Percentiles rank a stretch among this genome's conserved stretches.
These are phyloP conservation scores for Phytophthora tentaculata DNA, from an alignment of 352 stramenopile genomes.

Conservation along the genomic window DNA sequence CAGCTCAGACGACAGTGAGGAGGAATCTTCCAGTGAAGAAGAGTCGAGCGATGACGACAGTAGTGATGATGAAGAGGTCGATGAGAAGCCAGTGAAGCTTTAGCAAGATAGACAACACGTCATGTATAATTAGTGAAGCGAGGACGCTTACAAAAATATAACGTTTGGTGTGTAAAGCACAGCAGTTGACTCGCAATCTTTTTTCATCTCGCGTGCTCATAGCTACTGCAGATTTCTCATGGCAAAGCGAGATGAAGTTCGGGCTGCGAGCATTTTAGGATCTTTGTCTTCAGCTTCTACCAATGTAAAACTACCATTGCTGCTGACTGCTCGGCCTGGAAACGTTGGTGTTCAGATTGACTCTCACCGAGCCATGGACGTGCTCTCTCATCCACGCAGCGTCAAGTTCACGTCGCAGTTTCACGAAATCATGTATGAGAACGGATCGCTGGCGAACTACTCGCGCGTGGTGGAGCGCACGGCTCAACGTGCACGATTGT, in stretches of 20 bases:
- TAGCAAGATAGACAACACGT: constrained; percentile 20
- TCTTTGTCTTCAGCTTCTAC: constrained; percentile 4
- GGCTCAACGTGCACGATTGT: constrained; percentile 44
- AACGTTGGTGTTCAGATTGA: constrained; percentile 86
- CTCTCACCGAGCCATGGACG: constrained; percentile 61
- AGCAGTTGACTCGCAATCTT: constrained; percentile 17
- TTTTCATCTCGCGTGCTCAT: not conserved
- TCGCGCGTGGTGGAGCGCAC: constrained; percentile 65
- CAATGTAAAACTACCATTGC: constrained; percentile 48
- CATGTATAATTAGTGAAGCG: constrained; percentile 46
- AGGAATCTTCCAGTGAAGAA: constrained; percentile 41
- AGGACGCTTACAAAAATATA: constrained; percentile 38
- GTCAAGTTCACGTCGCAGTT: constrained; percentile 75
- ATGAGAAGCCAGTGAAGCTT: constrained; percentile 5
- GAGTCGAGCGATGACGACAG: constrained; percentile 23
- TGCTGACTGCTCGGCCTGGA: constrained; percentile 60
- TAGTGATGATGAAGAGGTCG: constrained; percentile 9
- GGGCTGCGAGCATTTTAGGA: constrained; percentile 18
- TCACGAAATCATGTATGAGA: constrained; percentile 67
- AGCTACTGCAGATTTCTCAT: constrained; percentile 5
- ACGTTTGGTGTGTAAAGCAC: constrained; percentile 14
- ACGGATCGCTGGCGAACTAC: constrained; percentile 77
- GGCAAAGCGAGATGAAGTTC: constrained; percentile 27
- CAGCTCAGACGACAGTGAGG: constrained; percentile 36
- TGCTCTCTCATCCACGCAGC: constrained; percentile 65